Base-by-base conservation (phyloP, 177 flowering plant species). In the Tripterygium wilfordii region DNA sequence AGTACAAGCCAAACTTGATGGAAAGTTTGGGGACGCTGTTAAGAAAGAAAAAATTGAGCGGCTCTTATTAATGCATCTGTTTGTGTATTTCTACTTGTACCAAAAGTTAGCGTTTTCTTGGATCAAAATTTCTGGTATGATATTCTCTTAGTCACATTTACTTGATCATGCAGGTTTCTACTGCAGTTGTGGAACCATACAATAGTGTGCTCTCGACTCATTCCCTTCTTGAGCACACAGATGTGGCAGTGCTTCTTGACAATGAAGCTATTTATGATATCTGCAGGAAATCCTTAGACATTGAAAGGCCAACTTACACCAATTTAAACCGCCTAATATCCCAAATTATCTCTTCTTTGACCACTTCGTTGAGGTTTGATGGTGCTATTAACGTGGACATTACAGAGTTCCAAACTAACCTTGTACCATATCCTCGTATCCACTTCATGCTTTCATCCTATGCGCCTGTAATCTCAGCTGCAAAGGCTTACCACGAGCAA, bases 381-480 rank as follows among this genome's bases (percentile, higher is more conserved):
- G 71, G 71, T 25, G 71, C 71, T 42, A 66, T 66, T 10, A 66
- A 66, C 36, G 71, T 66, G 60, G 71, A 66, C 42, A 42, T 66
- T 23, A 66, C 71, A 8, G 71, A 66, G 58, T 66, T 65, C 19
- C 69, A 65, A 32, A 65, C 69, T 13, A 65, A 65, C 56, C 64
- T 65, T 36, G 69, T 65, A 5, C 69, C 69, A 26, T 65, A 65
- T 55, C 69, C 69, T 39, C 64, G 69, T 28, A 65, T 65, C 31
- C 69, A 65, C 42, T 65, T 65, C 47, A 65, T 65, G 69, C 57
- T 65, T 18, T 65, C 69, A 18, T 65, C 69, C 10, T 65, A 59
- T 49, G 69, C 69, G 17, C 69, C 69, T 1, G 69, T 65, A 30
- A 65, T 65, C 43, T 66, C 69, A 27, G 69, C 69, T 28, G 64